Percentiles rank a stretch among this genome's conserved stretches.
Conservation (phyloP, 495 filamentous ascomycete species). For the Talaromyces thailandensis region DNA sequence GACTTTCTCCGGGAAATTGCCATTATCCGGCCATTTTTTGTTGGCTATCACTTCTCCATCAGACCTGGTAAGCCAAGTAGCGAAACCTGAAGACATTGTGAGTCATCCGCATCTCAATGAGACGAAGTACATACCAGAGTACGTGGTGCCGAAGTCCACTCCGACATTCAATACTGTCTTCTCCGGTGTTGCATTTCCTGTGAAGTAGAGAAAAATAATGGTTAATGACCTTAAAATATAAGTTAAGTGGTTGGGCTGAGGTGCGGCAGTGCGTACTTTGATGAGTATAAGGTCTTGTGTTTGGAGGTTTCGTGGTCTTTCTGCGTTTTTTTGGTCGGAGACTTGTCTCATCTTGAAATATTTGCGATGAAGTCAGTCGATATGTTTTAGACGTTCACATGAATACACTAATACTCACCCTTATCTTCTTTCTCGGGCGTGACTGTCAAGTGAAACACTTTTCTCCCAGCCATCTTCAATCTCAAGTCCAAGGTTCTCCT, state of each 20-base stretch:
- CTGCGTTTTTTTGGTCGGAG: not conserved
- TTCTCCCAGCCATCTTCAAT: not conserved
- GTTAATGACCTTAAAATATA: not conserved
- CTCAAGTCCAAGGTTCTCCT: not conserved
- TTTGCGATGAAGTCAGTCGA: not conserved
- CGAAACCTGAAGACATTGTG: not conserved
- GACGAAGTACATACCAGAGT: conserved; percentile 7
- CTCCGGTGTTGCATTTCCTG: not conserved
- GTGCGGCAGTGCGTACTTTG: not conserved
- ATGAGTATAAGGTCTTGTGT: not conserved
- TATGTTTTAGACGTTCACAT: not conserved
- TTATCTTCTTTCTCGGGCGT: not conserved
- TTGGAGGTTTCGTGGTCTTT: not conserved
- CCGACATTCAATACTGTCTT: conserved; percentile 12
- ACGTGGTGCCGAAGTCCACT: conserved; percentile 37
- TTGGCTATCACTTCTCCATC: not conserved
- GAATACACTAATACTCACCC: not conserved
- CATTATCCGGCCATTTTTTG: not conserved
- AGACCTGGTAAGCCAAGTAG: not conserved
- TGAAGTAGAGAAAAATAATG: not conserved
- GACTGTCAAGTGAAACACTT: not conserved
- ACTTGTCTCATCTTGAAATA: not conserved
- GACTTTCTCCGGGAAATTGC: not conserved
- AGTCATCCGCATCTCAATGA: not conserved
- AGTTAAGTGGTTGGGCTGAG: not conserved